Evolutionary conservation across 495 filamentous ascomycete species (phyloP), one percentile per base, ranked within the genome.

Genomic region (Tuber microsphaerosporum): DNA sequence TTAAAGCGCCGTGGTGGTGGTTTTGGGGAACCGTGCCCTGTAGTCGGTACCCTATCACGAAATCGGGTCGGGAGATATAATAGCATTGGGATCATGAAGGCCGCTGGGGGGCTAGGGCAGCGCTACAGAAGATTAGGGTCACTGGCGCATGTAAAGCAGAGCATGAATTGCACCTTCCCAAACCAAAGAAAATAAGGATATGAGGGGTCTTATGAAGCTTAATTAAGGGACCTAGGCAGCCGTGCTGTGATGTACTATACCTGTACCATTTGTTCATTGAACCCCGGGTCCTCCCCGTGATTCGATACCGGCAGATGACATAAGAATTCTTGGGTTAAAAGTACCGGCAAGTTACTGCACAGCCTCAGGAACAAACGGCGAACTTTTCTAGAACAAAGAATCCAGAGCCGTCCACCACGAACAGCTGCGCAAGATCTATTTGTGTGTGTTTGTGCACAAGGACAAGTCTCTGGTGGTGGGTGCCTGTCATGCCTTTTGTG

Each of bases 311-410:
- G n/a, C 9, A 26, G 31, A 4, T 26, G 56, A 34, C 14, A 17
- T 65, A 34, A 34, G 12, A 34, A 10, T 17, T 31, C 56, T 17
- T 34, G 12, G 26, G 31, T 65, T 34, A 3, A 65, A 65, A 65
- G 56, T 34, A 26, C 56, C 12, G 56, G 56, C 8, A 61, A 56
- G 22, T 26, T 65, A 65, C 34, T 65, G 56, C 56, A 34, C 56
- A 65, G 56, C 56, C 56, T 65, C 26, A 65, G 26, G 56, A 65
- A 65, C 56, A 65, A 19, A 34, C 56, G 26, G 56, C 56, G 56
- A 65, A 65, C 56, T 34, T 65, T 65, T 65, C 56, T 34, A 65
- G 56, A 65, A 65, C 56, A 65, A 65, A 65, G 56, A 14, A 34
- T 12, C 17, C 56, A 65, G 31, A 34, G 26, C 2, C 34, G 56